These are phyloP conservation scores for Claviceps monticola DNA, from an alignment of 2,329 filamentous ascomycete species.

Conservation along the genomic window DNA sequence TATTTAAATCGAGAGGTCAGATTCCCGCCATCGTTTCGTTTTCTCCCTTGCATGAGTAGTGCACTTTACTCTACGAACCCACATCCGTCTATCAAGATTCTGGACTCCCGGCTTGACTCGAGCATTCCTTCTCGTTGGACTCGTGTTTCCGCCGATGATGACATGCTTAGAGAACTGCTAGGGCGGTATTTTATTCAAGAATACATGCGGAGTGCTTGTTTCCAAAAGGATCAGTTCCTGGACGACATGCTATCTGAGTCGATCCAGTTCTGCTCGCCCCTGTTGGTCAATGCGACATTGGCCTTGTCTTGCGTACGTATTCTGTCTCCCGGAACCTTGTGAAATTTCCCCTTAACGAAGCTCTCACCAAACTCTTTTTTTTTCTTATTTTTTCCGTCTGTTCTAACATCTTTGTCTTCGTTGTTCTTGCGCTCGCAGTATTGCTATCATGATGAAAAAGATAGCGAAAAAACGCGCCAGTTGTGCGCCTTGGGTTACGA, in stretches of 20 bases:
- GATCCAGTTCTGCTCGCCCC: neutral
- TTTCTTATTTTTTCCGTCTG: neutral
- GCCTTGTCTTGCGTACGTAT: conserved; percentile 2
- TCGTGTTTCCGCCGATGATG: neutral
- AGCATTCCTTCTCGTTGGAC: neutral
- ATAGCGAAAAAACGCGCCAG: conserved; percentile 15
- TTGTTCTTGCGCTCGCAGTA: neutral
- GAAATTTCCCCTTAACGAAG: neutral
- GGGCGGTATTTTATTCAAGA: neutral
- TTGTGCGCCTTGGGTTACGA: conserved; percentile 15
- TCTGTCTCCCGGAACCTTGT: conserved; percentile 8
- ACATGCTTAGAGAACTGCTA: neutral
- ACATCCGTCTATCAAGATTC: neutral
- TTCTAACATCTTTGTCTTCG: neutral
- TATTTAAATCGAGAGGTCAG: neutral
- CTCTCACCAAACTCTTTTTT: neutral
- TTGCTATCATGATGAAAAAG: neutral
- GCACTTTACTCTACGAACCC: neutral
- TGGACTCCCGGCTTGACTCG: neutral
- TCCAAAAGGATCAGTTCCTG: conserved; percentile 1
- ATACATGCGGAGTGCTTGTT: neutral
- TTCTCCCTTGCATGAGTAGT: neutral
- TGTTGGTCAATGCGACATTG: neutral
- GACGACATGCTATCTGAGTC: neutral
- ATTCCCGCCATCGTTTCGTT: neutral